phyloP scores from a whole-genome alignment of 495 filamentous ascomycete species.

The Aspergillus affinis region DNA sequence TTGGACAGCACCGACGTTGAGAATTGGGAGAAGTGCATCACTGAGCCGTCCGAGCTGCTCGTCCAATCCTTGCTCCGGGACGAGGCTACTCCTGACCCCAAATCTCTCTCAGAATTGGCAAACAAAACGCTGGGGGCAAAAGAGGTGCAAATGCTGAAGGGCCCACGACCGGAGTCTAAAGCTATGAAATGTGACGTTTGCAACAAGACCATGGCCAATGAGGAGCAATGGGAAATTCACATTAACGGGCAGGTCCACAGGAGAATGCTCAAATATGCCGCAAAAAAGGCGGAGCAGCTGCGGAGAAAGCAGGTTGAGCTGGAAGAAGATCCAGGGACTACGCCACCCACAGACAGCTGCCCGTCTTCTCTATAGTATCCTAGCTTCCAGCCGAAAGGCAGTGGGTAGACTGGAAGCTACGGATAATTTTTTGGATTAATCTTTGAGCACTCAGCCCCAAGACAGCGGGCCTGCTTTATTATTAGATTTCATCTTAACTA shows the following conservation, averaged over 20 bases:
- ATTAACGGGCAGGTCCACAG: constrained; percentile 65
- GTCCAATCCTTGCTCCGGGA: constrained; percentile 58
- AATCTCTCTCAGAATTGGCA: constrained; percentile 59
- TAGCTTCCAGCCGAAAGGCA: background rate
- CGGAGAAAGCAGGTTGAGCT: constrained; percentile 14
- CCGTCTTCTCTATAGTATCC: too few relatives aligned
- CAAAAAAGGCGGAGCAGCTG: constrained; percentile 29
- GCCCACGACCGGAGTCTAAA: constrained; percentile 35
- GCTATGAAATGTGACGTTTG: constrained; percentile 69
- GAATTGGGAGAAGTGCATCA: constrained; percentile 58
- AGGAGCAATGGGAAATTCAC: constrained; percentile 76
- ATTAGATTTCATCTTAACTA: background rate
- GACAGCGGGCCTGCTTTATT: background rate
- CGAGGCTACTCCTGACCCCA: constrained; percentile 57
- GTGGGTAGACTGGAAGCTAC: too few relatives aligned
- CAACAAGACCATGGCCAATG: constrained; percentile 61
- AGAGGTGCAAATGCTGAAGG: constrained; percentile 44
- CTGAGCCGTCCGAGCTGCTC: constrained; percentile 60
- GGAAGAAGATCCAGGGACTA: background rate
- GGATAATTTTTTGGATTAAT: background rate
- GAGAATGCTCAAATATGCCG: constrained; percentile 36
- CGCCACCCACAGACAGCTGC: background rate
- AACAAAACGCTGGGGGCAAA: constrained; percentile 54
- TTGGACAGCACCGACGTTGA: constrained; percentile 68
- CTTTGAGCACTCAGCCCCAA: background rate